Evolutionary conservation across 208 protist species (phyloP).

Genomic region (Phytomonas serpens): DNA sequence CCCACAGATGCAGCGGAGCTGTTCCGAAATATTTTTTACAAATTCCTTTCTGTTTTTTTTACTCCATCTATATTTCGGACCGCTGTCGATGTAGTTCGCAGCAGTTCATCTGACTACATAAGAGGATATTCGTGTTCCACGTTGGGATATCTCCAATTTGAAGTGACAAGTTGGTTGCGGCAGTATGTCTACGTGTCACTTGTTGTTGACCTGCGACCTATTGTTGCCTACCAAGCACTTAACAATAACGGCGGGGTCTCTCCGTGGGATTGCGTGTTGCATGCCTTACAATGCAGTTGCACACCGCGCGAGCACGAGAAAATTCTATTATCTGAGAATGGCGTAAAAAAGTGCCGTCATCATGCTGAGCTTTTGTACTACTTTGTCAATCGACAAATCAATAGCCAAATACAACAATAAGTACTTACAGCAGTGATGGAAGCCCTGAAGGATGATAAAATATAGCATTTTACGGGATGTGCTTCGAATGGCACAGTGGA

Average conservation of each 20-base stretch:
- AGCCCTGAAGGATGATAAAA: not conserved
- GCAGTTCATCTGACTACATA: conserved; percentile 28
- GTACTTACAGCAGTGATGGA: not conserved
- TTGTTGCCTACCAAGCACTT: conserved; percentile 11
- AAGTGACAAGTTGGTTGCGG: conserved; percentile 38
- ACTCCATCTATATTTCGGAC: conserved; percentile 29
- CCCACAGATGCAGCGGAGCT: conserved; percentile 11
- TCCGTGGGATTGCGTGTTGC: conserved; percentile 35
- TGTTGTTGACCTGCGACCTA: conserved; percentile 36
- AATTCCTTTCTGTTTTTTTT: conserved; percentile 31
- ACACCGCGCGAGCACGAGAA: conserved; percentile 41
- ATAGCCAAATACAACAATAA: not conserved
- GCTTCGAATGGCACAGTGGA: not conserved
- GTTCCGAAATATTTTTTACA: conserved; percentile 10
- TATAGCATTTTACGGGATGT: not conserved
- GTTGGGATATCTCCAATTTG: conserved; percentile 47
- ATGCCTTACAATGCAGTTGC: conserved; percentile 48
- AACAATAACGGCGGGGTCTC: not conserved
- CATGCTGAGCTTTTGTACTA: conserved; percentile 61
- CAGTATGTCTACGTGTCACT: conserved; percentile 46
- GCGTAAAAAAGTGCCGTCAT: conserved; percentile 61
- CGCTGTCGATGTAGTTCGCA: conserved; percentile 35
- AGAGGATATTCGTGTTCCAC: conserved; percentile 42
- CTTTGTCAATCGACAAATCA: conserved; percentile 34
- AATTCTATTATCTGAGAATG: not conserved